These are phyloP conservation scores for Colletotrichum spaethianum DNA, from an alignment of 2,329 filamentous ascomycete species.

Conservation along the genomic window DNA sequence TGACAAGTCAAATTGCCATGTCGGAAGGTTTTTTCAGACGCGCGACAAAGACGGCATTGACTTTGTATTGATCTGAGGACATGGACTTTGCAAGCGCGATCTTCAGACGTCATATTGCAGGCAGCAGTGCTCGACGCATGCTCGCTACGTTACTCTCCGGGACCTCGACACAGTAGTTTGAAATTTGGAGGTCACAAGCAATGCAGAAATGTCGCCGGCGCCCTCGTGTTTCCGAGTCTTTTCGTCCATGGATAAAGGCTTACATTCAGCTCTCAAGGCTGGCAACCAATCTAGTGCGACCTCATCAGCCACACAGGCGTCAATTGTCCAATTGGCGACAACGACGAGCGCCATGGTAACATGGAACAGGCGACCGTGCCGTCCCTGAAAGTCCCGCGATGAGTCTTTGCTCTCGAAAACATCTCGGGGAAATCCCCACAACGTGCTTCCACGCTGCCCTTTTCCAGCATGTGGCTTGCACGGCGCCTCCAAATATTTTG, in stretches of 20 bases:
- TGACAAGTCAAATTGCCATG: not conserved
- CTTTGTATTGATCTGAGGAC: not conserved
- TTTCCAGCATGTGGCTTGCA: constrained; percentile 24
- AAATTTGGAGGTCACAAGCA: not conserved
- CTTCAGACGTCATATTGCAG: not conserved
- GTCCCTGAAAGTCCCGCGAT: constrained; percentile 34
- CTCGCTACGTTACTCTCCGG: not conserved
- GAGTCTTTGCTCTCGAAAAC: constrained; percentile 30
- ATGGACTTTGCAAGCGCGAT: not conserved
- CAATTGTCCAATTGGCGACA: constrained; percentile 31
- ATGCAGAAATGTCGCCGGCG: not conserved
- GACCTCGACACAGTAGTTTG: not conserved
- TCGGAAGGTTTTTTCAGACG: not conserved
- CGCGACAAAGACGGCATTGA: not conserved
- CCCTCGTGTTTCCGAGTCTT: not conserved
- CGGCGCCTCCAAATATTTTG: not conserved
- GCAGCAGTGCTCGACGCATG: not conserved
- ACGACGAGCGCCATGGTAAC: constrained; percentile 8
- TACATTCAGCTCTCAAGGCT: constrained; percentile 17
- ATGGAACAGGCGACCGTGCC: not conserved
- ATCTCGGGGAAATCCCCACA: constrained; percentile 18
- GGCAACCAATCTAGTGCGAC: not conserved
- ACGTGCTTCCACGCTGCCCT: not conserved
- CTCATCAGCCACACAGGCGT: constrained; percentile 6
- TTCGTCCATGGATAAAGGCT: not conserved